Evolutionary conservation across 331 rosid genomes (phyloP).

Genomic region (Cucumis variabilis): DNA sequence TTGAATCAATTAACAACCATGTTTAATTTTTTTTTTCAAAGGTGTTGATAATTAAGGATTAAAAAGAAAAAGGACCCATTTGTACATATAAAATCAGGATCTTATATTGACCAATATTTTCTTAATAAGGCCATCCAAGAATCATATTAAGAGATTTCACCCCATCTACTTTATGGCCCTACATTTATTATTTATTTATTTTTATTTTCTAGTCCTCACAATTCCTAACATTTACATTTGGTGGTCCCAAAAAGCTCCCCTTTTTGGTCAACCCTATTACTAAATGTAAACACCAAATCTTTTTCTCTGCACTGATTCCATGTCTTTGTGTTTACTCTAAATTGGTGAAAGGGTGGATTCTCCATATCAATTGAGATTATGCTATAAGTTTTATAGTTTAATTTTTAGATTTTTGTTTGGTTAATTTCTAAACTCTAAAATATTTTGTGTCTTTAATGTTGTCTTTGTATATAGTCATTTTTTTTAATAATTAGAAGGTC

Average conservation of each 20-base stretch:
- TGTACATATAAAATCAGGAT: slow-evolving; percentile 36
- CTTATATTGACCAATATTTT: slow-evolving; percentile 40
- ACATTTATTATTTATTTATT: neutral
- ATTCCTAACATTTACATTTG: neutral
- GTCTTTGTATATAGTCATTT: no score
- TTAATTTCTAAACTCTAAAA: no score
- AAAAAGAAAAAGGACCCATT: slow-evolving; percentile 35
- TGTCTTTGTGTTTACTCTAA: neutral
- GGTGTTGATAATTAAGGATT: neutral
- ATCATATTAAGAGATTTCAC: slow-evolving; percentile 48
- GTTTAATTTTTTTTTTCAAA: neutral
- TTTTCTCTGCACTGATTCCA: neutral
- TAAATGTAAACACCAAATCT: neutral
- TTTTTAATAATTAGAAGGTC: no score
- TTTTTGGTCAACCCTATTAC: neutral
- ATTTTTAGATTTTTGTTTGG: neutral
- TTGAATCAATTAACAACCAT: neutral
- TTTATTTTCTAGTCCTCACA: neutral
- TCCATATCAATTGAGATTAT: neutral
- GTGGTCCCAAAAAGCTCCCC: neutral
- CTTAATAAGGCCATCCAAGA: slow-evolving; percentile 38
- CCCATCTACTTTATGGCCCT: slow-evolving; percentile 34
- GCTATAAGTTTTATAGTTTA: neutral
- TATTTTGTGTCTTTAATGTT: no score
- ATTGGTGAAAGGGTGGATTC: neutral